A percentile compares a stretch with the other conserved stretches of the same genome.
phyloP scores from a whole-genome alignment of 1,284 basidiomycete species.

The Austroboletus novae-zelandiae region DNA sequence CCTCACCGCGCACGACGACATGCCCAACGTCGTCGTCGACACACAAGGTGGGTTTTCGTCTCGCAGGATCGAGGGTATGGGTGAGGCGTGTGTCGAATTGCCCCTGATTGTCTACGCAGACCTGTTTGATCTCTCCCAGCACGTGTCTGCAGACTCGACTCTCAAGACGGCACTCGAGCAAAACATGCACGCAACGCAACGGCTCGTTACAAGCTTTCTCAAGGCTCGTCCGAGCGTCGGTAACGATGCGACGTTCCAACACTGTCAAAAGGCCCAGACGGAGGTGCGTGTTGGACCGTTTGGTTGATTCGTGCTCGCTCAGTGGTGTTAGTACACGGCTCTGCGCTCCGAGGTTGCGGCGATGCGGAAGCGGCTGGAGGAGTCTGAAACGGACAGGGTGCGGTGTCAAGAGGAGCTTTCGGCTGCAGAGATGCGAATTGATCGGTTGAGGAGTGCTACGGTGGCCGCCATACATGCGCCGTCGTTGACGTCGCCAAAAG shows the following conservation, averaged over 20 bases:
- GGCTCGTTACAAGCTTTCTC: slow-evolving; percentile 59
- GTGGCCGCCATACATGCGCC: slow-evolving; percentile 45
- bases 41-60: slow-evolving; percentile 40
- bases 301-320: slow-evolving; percentile 8
- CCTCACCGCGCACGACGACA: slow-evolving; percentile 55
- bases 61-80: not conserved
- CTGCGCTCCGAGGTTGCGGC: slow-evolving; percentile 61
- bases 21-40: slow-evolving; percentile 43
- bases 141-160: slow-evolving; percentile 48
- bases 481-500: slow-evolving; percentile 33
- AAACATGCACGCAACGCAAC: slow-evolving; percentile 58
- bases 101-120: slow-evolving; percentile 20
- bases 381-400: slow-evolving; percentile 55
- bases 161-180: slow-evolving; percentile 50
- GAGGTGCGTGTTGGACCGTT: slow-evolving; percentile 44
- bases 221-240: slow-evolving; percentile 36
- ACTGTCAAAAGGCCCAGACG: slow-evolving; percentile 54
- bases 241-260: slow-evolving; percentile 36
- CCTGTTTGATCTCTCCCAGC: slow-evolving; percentile 53
- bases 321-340: slow-evolving; percentile 46
- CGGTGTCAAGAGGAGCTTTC: slow-evolving; percentile 56
- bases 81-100: not conserved
- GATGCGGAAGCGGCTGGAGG: slow-evolving; percentile 56
- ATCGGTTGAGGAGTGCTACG: slow-evolving; percentile 67
- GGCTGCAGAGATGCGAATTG: slow-evolving; percentile 67